Base-by-base conservation (phyloP, 2,329 filamentous ascomycete species). In the Chalara sp. region DNA sequence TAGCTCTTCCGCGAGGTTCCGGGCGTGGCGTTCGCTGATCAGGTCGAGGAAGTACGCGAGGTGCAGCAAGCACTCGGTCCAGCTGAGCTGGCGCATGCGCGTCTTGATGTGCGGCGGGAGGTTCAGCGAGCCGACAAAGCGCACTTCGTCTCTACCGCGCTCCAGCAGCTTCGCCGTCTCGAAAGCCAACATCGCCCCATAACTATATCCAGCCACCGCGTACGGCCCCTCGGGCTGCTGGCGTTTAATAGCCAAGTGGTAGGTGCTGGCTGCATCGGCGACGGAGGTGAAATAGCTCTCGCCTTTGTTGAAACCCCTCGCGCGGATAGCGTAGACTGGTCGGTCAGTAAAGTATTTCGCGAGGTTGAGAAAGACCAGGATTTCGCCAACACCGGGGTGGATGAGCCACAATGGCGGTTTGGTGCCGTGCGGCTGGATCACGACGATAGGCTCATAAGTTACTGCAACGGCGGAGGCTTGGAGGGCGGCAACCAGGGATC, bases 131-230 rank as follows among this genome's bases (percentile, higher is more conserved):
- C 66, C 74, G 1, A 74, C 59, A 57, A 76, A 77, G 0, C 52
- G 37, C 0, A 78, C 70, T 35, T 58, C 56, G 5, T 68, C 64
- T 1, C 66, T 67, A 5, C 62, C 52, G 0, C 35, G 44, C 47
- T 76, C 68, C 8, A 79, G 67, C 2, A 56, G 32, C 59, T 78
- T 78, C 30, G 68, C 65, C 0, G 73, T 58, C 58, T 78, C 75
- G 52, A 78, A 79, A 0, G 73, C 72, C 0, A 78, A 52, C 63
- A 75, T 75, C 0, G 65, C 54, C 3, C 76, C 75, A 57, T 72
- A 77, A 6, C 65, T 71, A 57, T 78, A 79, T 1, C 76, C 76
- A 0, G 72, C 72, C 1, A 79, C 58, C 0, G 72, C 72, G 53
- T 79, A 79, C 0, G 76, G 75, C 0, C 76, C 75, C 0, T 59